Evolutionary conservation across 2,329 filamentous ascomycete species (phyloP).

Genomic region (Fusarium papillatum): DNA sequence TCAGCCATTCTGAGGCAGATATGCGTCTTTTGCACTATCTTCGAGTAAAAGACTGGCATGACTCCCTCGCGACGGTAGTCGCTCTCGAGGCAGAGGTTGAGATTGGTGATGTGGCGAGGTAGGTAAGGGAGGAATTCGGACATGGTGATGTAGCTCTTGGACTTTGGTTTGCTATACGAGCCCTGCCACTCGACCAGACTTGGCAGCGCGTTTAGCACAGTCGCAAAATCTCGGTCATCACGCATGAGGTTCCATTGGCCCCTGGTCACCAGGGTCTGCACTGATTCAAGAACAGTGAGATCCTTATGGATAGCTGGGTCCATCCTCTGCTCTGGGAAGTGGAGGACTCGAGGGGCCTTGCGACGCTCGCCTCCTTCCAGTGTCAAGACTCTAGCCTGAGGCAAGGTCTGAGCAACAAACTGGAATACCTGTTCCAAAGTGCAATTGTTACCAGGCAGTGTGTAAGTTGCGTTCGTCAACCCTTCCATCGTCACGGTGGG

Average conservation of each 20-base stretch:
- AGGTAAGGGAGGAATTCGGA: conserved; percentile 72
- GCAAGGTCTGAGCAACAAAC: conserved; percentile 71
- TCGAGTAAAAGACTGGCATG: conserved; percentile 72
- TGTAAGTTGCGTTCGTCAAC: conserved; percentile 70
- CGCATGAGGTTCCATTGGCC: conserved; percentile 85
- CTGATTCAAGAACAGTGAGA: conserved; percentile 64
- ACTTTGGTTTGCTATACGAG: conserved; percentile 80
- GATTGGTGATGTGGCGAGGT: conserved; percentile 69
- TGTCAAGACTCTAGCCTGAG: conserved; percentile 75
- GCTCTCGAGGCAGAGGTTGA: conserved; percentile 79
- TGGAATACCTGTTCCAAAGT: conserved; percentile 78
- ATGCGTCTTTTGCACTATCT: conserved; percentile 71
- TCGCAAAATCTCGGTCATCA: conserved; percentile 71
- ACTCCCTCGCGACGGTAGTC: conserved; percentile 77
- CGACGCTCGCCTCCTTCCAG: conserved; percentile 84
- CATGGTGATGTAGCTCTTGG: conserved; percentile 80
- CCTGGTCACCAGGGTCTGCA: conserved; percentile 78
- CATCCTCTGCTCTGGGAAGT: conserved; percentile 45
- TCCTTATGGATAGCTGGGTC: conserved; percentile 45
- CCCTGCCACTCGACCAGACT: conserved; percentile 74
- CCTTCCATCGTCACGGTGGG: conserved; percentile 69
- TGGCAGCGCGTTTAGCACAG: conserved; percentile 73
- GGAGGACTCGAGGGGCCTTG: conserved; percentile 76
- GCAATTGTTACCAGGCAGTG: conserved; percentile 74
- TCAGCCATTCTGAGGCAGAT: conserved; percentile 75